A percentile compares a stretch with the other conserved stretches of the same genome.
Evolutionary conservation across 192 early-diverging fungal genomes (phyloP).

Genomic region (Phlyctochytrium arcticum): DNA sequence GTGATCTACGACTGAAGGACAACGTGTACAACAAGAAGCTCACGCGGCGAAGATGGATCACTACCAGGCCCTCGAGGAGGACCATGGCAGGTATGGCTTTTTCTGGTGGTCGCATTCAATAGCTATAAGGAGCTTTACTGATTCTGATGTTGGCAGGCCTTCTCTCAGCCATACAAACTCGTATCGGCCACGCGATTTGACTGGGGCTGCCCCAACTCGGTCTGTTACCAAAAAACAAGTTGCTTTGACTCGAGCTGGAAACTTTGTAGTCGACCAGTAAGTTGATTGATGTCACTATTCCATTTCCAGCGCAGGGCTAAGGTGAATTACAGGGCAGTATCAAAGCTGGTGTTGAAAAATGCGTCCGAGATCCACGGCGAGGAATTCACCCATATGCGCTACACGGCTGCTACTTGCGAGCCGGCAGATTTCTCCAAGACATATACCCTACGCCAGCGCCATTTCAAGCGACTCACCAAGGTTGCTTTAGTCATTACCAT

Average conservation of each 20-base stretch:
- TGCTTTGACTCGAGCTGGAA: conserved; percentile 29
- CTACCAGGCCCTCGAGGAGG: too few species aligned
- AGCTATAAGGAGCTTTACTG: too few species aligned
- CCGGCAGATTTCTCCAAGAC: conserved; percentile 58
- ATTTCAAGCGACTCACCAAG: conserved; percentile 54
- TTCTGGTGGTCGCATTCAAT: too few species aligned
- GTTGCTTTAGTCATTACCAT: conserved; percentile 74
- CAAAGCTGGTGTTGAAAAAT: conserved; percentile 30
- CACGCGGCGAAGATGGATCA: too few species aligned
- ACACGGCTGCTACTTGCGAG: conserved; percentile 68
- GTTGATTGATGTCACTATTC: not conserved
- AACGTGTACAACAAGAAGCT: too few species aligned
- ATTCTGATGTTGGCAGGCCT: too few species aligned
- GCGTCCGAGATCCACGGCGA: conserved; percentile 43
- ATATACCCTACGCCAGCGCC: conserved; percentile 59
- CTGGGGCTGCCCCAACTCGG: conserved; percentile 1
- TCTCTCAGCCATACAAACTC: too few species aligned
- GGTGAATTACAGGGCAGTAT: conserved; percentile 18
- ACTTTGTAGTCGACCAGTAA: conserved; percentile 36
- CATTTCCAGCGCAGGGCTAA: not conserved
- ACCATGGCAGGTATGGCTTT: too few species aligned
- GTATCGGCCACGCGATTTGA: conserved; percentile 12
- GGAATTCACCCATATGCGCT: conserved; percentile 72
- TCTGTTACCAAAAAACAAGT: conserved; percentile 27
- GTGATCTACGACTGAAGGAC: too few species aligned